These are phyloP conservation scores for Limnomonas spitsbergensis DNA, from an alignment of 139 green algal genomes.

Conservation along the genomic window DNA sequence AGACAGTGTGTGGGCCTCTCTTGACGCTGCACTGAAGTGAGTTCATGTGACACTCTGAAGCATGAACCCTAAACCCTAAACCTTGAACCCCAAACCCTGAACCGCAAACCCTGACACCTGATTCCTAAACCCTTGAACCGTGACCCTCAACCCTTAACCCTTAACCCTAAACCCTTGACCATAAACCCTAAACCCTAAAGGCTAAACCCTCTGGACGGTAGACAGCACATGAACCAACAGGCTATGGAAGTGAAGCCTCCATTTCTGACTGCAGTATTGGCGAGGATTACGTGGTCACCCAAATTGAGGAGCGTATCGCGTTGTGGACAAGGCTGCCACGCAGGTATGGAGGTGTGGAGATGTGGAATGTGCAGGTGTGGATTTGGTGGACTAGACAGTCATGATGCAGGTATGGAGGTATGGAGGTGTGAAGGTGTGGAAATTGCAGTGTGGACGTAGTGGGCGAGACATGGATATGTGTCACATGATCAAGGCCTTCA, in stretches of 20 bases:
- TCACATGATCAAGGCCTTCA: background rate
- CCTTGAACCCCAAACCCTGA: too few species aligned
- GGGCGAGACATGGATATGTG: background rate
- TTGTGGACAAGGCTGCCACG: conserved; percentile 21
- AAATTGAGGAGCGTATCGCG: conserved; percentile 33
- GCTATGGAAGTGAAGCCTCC: background rate
- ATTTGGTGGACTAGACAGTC: background rate
- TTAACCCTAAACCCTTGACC: too few species aligned
- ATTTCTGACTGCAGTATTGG: background rate
- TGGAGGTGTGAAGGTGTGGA: background rate
- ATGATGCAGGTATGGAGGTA: background rate
- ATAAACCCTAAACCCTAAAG: too few species aligned
- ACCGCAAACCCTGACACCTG: too few species aligned
- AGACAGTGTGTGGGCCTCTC: background rate
- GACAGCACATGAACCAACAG: too few species aligned
- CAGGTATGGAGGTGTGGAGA: conserved; percentile 29
- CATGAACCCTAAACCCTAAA: background rate
- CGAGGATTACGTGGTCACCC: conserved; percentile 11
- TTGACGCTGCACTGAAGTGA: background rate
- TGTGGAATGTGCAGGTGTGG: background rate
- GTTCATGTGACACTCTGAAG: background rate
- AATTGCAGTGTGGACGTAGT: background rate
- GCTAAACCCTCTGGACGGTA: too few species aligned
- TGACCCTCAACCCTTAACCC: too few species aligned
- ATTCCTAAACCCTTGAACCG: too few species aligned